Evolutionary conservation across 495 filamentous ascomycete species (phyloP).

Genomic region (Penicillium chermesinum): DNA sequence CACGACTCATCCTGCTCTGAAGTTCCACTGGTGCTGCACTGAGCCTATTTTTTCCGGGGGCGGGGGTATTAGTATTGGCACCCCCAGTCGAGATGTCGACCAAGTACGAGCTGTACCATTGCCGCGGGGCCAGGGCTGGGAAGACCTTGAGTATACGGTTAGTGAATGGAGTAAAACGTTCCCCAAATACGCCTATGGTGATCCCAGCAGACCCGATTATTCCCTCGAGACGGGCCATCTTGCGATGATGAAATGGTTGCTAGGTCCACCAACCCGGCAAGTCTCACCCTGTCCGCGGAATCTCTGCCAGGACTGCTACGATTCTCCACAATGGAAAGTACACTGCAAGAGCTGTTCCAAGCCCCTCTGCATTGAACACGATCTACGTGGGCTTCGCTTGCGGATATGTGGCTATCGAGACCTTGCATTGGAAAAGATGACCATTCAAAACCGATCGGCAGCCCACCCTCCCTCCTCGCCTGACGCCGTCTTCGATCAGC

Average conservation of each 20-base stretch:
- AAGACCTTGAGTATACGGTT: slow-evolving; percentile 49
- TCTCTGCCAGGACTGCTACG: slow-evolving; percentile 55
- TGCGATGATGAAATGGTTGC: slow-evolving; percentile 47
- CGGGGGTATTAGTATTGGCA: slow-evolving; percentile 55
- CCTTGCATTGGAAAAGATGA: slow-evolving; percentile 48
- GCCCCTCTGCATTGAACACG: slow-evolving; percentile 57
- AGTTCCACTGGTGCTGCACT: slow-evolving; percentile 59
- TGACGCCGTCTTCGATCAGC: slow-evolving; percentile 5
- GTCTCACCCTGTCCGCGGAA: slow-evolving; percentile 52
- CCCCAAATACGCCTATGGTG: slow-evolving; percentile 41
- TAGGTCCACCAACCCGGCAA: slow-evolving; percentile 43
- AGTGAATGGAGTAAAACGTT: slow-evolving; percentile 43
- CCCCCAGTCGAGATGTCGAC: slow-evolving; percentile 49
- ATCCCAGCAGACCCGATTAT: slow-evolving; percentile 39
- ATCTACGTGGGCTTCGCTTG: slow-evolving; percentile 54
- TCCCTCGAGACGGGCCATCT: slow-evolving; percentile 43
- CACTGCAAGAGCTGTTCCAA: slow-evolving; percentile 53
- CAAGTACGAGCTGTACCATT: slow-evolving; percentile 54
- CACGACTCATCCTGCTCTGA: slow-evolving; percentile 39
- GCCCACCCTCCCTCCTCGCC: slow-evolving; percentile 9
- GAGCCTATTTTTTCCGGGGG: slow-evolving; percentile 58
- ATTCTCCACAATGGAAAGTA: slow-evolving; percentile 54
- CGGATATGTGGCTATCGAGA: slow-evolving; percentile 56
- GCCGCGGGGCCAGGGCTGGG: slow-evolving; percentile 49
- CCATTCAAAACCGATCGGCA: slow-evolving; percentile 29